Conservation (phyloP, 2,329 filamentous ascomycete genomes). For the Cryphonectria carpinicola region DNA sequence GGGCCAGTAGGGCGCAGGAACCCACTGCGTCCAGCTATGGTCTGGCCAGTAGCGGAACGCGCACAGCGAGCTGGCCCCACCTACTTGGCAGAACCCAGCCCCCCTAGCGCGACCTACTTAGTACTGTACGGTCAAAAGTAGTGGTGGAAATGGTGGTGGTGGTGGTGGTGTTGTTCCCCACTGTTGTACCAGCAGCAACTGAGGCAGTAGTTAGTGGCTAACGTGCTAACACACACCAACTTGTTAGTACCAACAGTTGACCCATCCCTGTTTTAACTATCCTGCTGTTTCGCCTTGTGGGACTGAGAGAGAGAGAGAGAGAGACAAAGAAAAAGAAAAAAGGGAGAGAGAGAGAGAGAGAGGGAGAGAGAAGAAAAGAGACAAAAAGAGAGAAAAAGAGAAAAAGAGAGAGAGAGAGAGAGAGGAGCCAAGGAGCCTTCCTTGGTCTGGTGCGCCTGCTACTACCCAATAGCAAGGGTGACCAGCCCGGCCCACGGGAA, state of each 20-base stretch:
- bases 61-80: constrained; percentile 1
- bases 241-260: not conserved
- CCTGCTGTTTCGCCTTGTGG: not conserved
- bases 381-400: too few relatives aligned
- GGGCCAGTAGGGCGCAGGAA: not conserved
- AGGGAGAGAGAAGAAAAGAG: too few relatives aligned
- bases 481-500: constrained; percentile 1
- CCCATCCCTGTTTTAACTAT: too few relatives aligned
- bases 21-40: not conserved
- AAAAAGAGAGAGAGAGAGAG: too few relatives aligned
- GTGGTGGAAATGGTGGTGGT: not conserved
- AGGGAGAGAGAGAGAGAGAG: too few relatives aligned
- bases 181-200: not conserved
- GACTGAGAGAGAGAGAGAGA: not conserved
- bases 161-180: not conserved
- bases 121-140: not conserved
- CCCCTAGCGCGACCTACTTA: not conserved
- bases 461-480: constrained; percentile 1
- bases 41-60: not conserved
- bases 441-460: not conserved
- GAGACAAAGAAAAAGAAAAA: too few relatives aligned
- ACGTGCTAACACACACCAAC: not conserved
- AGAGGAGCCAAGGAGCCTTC: not conserved
- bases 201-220: not conserved
- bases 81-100: not conserved